Conservation (phyloP, 1,284 basidiomycete genomes). For the Melampsora allii-populina region DNA sequence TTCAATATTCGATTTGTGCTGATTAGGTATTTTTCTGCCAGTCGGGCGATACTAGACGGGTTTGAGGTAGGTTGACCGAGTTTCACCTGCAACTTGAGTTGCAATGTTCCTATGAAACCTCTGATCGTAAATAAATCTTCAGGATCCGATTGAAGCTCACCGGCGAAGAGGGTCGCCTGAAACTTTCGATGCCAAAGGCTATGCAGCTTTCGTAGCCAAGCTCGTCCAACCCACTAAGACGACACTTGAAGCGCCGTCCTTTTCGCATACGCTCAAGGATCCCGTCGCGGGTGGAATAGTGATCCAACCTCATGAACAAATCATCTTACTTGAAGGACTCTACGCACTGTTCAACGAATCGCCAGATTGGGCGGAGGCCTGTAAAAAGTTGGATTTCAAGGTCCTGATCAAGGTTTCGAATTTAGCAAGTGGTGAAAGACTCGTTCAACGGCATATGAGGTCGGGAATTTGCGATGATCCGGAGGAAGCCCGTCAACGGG, state of each 20-base stretch:
- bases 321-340: slow-evolving; percentile 31
- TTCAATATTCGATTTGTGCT: neutral
- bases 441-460: slow-evolving; percentile 13
- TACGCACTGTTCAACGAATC: slow-evolving; percentile 5
- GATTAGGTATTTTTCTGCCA: neutral
- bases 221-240: neutral
- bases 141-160: slow-evolving; percentile 33
- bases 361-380: slow-evolving; percentile 6
- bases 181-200: slow-evolving; percentile 14
- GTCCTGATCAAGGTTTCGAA: neutral
- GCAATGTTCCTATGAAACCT: neutral
- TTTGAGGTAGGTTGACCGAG: slow-evolving; percentile 6
- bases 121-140: neutral
- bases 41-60: slow-evolving; percentile 16
- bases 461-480: slow-evolving; percentile 10
- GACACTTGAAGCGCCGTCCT: slow-evolving; percentile 11
- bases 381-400: neutral
- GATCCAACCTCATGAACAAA: slow-evolving; percentile 1
- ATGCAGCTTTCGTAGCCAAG: neutral
- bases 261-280: slow-evolving; percentile 31
- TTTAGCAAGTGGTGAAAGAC: neutral
- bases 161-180: slow-evolving; percentile 11
- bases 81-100: neutral
- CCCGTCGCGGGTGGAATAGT: slow-evolving; percentile 1
- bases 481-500: slow-evolving; percentile 1